These are phyloP conservation scores for Fusarium sp. DNA, from an alignment of 2,329 filamentous ascomycete species.

Conservation along the genomic window DNA sequence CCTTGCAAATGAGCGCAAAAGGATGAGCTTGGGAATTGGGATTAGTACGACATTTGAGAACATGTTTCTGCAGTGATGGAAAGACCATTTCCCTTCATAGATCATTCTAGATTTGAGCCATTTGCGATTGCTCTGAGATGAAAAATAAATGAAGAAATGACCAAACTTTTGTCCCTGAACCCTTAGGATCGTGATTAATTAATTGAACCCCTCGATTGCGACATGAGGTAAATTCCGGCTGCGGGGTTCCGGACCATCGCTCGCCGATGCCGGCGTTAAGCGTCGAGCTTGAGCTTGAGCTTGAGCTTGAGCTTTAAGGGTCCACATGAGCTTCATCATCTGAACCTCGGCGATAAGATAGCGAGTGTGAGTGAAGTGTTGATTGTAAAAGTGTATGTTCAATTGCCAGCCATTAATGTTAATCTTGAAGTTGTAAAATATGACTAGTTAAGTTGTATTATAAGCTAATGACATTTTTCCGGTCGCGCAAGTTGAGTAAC, in stretches of 20 bases:
- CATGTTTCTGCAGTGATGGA: slow-evolving; percentile 23
- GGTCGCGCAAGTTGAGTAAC: no score
- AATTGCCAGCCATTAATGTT: not conserved
- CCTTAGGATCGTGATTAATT: not conserved
- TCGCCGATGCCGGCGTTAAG: slow-evolving; percentile 28
- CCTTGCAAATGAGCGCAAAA: slow-evolving; percentile 38
- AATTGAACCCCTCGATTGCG: not conserved
- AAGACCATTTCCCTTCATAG: slow-evolving; percentile 11
- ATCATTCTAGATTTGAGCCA: slow-evolving; percentile 29
- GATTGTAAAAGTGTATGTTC: no score
- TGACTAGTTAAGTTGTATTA: no score
- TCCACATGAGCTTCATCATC: slow-evolving; percentile 13
- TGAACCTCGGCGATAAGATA: not conserved
- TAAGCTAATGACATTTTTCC: no score
- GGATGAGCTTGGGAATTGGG: not conserved
- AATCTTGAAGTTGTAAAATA: not conserved
- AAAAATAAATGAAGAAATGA: slow-evolving; percentile 44
- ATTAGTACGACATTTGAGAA: slow-evolving; percentile 32
- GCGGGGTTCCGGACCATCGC: slow-evolving; percentile 33
- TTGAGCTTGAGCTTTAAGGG: not conserved
- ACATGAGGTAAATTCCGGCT: slow-evolving; percentile 10
- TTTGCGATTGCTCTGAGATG: slow-evolving; percentile 36
- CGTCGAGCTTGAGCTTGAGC: not conserved
- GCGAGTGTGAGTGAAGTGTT: no score
- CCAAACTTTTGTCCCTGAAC: not conserved